Evolutionary conservation across 805 yeast species (phyloP).

Genomic region (Kodamaea laetipori): DNA sequence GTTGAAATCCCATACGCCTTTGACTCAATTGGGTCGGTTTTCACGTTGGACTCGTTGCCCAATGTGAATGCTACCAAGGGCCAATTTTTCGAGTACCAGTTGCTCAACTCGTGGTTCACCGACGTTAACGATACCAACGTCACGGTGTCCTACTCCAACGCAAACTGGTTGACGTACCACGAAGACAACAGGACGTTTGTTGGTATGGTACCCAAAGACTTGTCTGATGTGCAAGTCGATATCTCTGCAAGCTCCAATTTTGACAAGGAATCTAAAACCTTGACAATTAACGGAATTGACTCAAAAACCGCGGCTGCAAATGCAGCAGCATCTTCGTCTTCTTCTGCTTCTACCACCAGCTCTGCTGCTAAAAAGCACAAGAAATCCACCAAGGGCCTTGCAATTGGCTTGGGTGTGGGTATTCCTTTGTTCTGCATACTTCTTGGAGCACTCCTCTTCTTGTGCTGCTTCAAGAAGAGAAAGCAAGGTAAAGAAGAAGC

Average conservation of each 20-base stretch:
- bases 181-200: slow-evolving; percentile 60
- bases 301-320: slow-evolving; percentile 24
- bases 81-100: slow-evolving; percentile 56
- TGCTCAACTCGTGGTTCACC: slow-evolving; percentile 58
- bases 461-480: slow-evolving; percentile 49
- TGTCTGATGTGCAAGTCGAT: slow-evolving; percentile 25
- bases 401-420: slow-evolving; percentile 89
- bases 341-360: slow-evolving; percentile 25
- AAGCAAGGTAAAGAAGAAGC: slow-evolving; percentile 23
- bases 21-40: slow-evolving; percentile 55
- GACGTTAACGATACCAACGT: slow-evolving; percentile 53
- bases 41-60: slow-evolving; percentile 54
- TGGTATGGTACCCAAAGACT: slow-evolving; percentile 58
- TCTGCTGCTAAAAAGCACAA: slow-evolving; percentile 21
- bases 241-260: slow-evolving; percentile 33
- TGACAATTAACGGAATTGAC: slow-evolving; percentile 55
- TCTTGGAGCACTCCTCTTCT: slow-evolving; percentile 51
- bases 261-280: slow-evolving; percentile 37
- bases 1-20: slow-evolving; percentile 61
- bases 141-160: slow-evolving; percentile 37
- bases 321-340: slow-evolving; percentile 23
- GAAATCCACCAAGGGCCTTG: slow-evolving; percentile 56
- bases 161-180: slow-evolving; percentile 69
- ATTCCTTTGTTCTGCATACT: slow-evolving; percentile 62
- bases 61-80: slow-evolving; percentile 71